phyloP scores from a whole-genome alignment of 805 yeast species.

The Yamadazyma sp. region DNA sequence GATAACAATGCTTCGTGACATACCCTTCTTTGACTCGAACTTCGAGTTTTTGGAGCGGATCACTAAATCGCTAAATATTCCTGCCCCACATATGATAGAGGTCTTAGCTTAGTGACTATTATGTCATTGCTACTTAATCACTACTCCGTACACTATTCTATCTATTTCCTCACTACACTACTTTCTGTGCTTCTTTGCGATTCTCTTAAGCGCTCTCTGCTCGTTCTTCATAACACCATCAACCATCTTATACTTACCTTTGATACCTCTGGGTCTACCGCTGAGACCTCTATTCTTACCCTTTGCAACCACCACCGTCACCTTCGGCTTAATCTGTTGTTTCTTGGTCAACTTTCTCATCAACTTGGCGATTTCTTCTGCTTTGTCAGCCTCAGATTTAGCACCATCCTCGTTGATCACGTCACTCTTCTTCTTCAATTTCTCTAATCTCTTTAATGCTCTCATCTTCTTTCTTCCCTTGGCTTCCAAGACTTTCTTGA shows the following conservation, averaged over 20 bases:
- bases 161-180: background rate
- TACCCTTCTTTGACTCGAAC: too few relatives aligned
- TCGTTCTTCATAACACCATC: constrained; percentile 98
- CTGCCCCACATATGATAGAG: too few relatives aligned
- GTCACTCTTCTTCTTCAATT: constrained; percentile 90
- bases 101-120: too few relatives aligned
- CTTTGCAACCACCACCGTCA: constrained; percentile 82
- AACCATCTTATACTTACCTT: constrained; percentile 98
- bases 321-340: constrained; percentile 74
- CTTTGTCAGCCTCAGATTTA: constrained; percentile 90
- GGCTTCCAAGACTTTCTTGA: constrained; percentile 98
- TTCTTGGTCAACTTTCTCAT: constrained; percentile 77
- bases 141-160: background rate
- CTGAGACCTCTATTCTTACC: constrained; percentile 83
- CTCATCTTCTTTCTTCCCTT: constrained; percentile 94
- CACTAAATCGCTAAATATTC: too few relatives aligned
- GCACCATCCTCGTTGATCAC: constrained; percentile 82
- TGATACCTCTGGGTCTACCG: constrained; percentile 96
- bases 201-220: constrained; percentile 87
- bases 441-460: constrained; percentile 82
- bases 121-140: too few relatives aligned
- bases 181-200: constrained; percentile 81
- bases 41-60: too few relatives aligned
- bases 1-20: too few relatives aligned
- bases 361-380: constrained; percentile 85